Evolutionary conservation across 2,329 filamentous ascomycete species (phyloP), one percentile per base, ranked within the genome.

Genomic region (Colletotrichum godetiae): DNA sequence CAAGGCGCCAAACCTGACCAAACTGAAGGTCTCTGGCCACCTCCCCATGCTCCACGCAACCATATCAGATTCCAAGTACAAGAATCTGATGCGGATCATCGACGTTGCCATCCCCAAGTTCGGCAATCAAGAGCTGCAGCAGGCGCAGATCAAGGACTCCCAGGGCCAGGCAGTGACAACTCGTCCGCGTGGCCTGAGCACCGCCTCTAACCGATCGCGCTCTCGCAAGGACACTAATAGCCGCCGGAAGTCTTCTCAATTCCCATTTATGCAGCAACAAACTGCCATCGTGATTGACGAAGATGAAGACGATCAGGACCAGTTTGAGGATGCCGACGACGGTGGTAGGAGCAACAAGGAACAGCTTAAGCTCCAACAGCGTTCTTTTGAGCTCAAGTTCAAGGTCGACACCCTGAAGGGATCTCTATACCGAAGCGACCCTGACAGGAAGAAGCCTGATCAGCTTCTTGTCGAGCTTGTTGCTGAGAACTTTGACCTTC

Each of bases 311-410:
- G 88, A 92, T 42, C 85, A 90, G 7, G 89, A 92, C 1, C 90
- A 88, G 37, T 94, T 93, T 72, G 89, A 94, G 78, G 91, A 95
- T 74, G 89, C 92, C 3, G 85, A 88, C 24, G 42, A 49, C n/a
- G 89, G 93, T 71, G 89, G 88, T 8, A 86, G 82, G 46, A 83
- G 84, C 8, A 86, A 85, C 19, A 74, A 74, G 46, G 86, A 91
- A 59, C 87, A 91, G 46, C 86, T 94, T 31, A 94, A 93, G 78
- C 86, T 97, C 59, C 94, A 97, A 78, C 95, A 98, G 78, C 93
- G 94, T 57, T 96, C 93, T 75, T 98, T 99, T 77, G 95, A 99
- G 81, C 94, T 99, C 85, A 97, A 95, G 76, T 99, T 99, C 82
- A 95, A 94, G 10, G 97, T 99, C 46, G 97, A 98, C 78, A 95